Evolutionary conservation across 768 basidiomycete genomes (phyloP), one percentile per base, ranked within the genome.

Genomic region (Serendipita sp.): DNA sequence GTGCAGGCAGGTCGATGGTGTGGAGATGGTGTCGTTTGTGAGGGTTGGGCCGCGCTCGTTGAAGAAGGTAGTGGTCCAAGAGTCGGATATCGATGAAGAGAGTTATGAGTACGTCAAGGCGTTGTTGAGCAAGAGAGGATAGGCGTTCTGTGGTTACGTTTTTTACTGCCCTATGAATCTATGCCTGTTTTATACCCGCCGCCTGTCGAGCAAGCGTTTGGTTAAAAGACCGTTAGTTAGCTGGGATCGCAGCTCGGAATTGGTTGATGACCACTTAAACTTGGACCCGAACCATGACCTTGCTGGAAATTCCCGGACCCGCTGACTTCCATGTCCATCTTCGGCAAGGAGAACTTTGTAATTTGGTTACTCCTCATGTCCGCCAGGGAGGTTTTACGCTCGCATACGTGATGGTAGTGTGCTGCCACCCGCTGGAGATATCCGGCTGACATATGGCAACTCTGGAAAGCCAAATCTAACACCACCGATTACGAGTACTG

Each of bases 281-380:
- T 36, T 36, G 16, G 30, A 60, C 63, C 63, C 18, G 16, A 44
- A 65, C 23, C 13, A 67, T 66, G 44, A 56, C 46, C n/a, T 63
- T 69, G 54, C 58, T 66, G 1, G 36, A 60, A 60, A 38, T 86
- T 45, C 67, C 75, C 13, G 83, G 88, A 1, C 90, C 91, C 15
- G 87, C 89, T 36, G 91, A 93, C 77, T 95, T 96, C 72, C 96
- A 99, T 77, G 94, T 97, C 69, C 95, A 99, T 74, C 84, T 99
- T 34, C 84, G 96, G 46, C 91, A 98, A 73, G 92, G 89, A 34
- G 75, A 82, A 36, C 76, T 99, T 68, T 85, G 87, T 30, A 76
- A 82, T 64, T 81, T 98, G 13, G 92, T 98, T 44, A 85, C 86
- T 3, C 91, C 92, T 15, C 92, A 97, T 77, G 89, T 99, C 63